These are phyloP conservation scores for Monilinia polystroma DNA, from an alignment of 2,329 filamentous ascomycete species.

Conservation along the genomic window DNA sequence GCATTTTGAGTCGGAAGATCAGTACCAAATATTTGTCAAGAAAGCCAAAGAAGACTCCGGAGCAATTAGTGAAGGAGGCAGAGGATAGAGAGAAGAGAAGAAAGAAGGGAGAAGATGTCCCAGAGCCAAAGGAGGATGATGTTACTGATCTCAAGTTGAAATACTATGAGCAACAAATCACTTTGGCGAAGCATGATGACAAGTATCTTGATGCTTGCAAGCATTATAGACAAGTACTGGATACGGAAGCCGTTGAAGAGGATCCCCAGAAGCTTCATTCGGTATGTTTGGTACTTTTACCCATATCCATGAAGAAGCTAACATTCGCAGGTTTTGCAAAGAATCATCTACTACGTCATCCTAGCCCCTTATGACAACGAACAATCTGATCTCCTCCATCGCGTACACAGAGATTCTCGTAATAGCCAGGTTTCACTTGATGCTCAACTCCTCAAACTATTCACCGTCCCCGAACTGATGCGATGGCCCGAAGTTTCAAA, in stretches of 20 bases:
- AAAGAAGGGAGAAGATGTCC: slow-evolving; percentile 74
- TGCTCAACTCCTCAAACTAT: slow-evolving; percentile 84
- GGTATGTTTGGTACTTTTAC: slow-evolving; percentile 51
- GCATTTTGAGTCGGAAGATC: slow-evolving; percentile 93
- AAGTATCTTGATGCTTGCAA: slow-evolving; percentile 98
- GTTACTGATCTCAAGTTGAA: slow-evolving; percentile 93
- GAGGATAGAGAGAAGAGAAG: slow-evolving; percentile 86
- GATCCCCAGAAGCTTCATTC: slow-evolving; percentile 82
- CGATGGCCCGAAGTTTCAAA: slow-evolving; percentile 93
- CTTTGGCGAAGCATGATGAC: slow-evolving; percentile 90
- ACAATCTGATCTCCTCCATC: slow-evolving; percentile 94
- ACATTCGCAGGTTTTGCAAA: slow-evolving; percentile 71
- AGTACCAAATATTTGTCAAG: slow-evolving; percentile 88
- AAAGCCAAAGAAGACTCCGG: slow-evolving; percentile 85
- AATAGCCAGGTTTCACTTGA: slow-evolving; percentile 76
- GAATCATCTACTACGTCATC: slow-evolving; percentile 97
- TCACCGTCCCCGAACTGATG: slow-evolving; percentile 96
- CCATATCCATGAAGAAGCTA: slow-evolving; percentile 24
- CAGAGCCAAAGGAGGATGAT: slow-evolving; percentile 77
- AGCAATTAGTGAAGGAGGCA: slow-evolving; percentile 86
- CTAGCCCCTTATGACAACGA: slow-evolving; percentile 97
- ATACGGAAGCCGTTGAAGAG: slow-evolving; percentile 92
- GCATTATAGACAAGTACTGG: slow-evolving; percentile 93
- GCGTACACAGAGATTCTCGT: slow-evolving; percentile 81
- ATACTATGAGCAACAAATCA: slow-evolving; percentile 97